Evolutionary conservation across 805 yeast genomes (phyloP).

Genomic region (Wickerhamiella occidentalis): DNA sequence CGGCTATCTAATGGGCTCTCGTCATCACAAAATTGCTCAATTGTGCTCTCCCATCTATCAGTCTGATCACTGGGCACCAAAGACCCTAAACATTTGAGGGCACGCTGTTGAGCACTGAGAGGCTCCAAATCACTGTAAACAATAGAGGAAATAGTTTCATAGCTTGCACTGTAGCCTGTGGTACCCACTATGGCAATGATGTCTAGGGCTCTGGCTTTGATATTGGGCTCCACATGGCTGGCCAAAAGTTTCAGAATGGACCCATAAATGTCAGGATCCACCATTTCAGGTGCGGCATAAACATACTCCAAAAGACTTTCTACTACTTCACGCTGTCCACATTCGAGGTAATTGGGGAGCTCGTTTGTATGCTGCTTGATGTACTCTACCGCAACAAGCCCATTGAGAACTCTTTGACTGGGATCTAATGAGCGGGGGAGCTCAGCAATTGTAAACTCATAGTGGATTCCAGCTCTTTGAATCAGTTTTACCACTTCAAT

Average conservation of each 20-base stretch:
- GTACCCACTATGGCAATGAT: constrained; percentile 2
- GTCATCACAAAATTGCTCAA: constrained; percentile 31
- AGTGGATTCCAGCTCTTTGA: neutral
- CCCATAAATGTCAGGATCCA: neutral
- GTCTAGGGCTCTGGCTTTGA: constrained; percentile 2
- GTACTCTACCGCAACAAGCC: neutral
- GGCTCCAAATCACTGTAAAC: constrained; percentile 10
- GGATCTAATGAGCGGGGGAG: constrained; percentile 6
- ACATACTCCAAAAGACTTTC: neutral
- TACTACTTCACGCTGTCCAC: constrained; percentile 3
- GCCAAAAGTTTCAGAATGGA: neutral
- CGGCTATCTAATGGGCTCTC: constrained; percentile 36
- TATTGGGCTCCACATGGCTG: neutral
- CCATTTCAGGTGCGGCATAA: neutral
- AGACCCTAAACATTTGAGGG: constrained; percentile 13
- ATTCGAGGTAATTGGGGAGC: neutral
- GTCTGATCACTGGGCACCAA: constrained; percentile 22
- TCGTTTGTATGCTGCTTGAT: neutral
- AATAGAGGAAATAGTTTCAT: neutral
- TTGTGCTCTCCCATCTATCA: constrained; percentile 12
- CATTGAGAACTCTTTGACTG: constrained; percentile 9
- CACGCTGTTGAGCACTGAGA: constrained; percentile 15
- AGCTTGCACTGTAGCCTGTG: neutral
- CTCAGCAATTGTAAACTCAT: neutral
- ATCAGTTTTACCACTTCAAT: constrained; percentile 13